These are phyloP conservation scores for Escallonia rubra DNA, from an alignment of 129 eudicot genomes.

Conservation along the genomic window DNA sequence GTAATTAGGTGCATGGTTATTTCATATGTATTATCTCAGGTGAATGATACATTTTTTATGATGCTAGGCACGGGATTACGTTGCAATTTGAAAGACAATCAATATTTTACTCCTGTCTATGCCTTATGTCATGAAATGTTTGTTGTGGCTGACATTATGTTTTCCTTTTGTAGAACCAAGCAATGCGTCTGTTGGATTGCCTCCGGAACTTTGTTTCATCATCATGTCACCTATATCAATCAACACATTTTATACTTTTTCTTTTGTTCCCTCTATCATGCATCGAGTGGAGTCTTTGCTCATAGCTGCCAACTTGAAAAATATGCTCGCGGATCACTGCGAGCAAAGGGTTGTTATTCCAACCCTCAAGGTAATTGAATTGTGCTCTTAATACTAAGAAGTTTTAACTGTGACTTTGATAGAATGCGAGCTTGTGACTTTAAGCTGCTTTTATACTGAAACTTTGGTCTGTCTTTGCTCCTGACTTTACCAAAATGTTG, in stretches of 20 bases:
- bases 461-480: neutral
- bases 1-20: neutral
- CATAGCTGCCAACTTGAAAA: slow-evolving; percentile 57
- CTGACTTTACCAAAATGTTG: neutral
- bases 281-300: slow-evolving; percentile 79
- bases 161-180: slow-evolving; percentile 47
- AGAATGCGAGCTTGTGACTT: neutral
- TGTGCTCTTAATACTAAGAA: too few relatives aligned
- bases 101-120: neutral
- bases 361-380: slow-evolving; percentile 36
- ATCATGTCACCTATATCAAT: slow-evolving; percentile 75
- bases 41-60: neutral
- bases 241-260: slow-evolving; percentile 53
- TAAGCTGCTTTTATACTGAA: neutral
- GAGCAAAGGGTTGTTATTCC: slow-evolving; percentile 45
- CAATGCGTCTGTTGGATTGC: slow-evolving; percentile 55
- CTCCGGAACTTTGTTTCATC: slow-evolving; percentile 69
- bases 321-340: slow-evolving; percentile 41
- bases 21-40: neutral
- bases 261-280: slow-evolving; percentile 73
- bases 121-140: neutral
- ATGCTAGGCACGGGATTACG: slow-evolving; percentile 49
- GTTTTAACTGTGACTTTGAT: too few relatives aligned
- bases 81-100: slow-evolving; percentile 34
- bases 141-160: neutral